Percentiles rank a stretch among this genome's conserved stretches.
Conservation (phyloP, 1,284 basidiomycete species). For the Malassezia japonica region DNA sequence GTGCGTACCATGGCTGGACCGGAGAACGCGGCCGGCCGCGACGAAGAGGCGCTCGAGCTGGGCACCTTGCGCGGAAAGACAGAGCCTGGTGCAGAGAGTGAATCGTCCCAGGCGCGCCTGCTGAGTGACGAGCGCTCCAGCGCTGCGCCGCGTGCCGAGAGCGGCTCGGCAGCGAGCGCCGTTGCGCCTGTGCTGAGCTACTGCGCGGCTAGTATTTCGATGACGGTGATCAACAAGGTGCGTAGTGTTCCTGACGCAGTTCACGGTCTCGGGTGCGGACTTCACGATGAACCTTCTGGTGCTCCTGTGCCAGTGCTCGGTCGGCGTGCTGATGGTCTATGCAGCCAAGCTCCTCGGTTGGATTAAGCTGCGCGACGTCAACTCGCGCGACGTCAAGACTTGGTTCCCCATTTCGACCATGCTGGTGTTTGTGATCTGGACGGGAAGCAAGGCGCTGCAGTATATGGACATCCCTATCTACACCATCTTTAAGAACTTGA, state of each 20-base stretch:
- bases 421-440: slow-evolving; percentile 91
- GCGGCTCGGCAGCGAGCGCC: slow-evolving; percentile 28
- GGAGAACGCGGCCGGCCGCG: not conserved
- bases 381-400: slow-evolving; percentile 70
- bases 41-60: slow-evolving; percentile 14
- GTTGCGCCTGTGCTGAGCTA: slow-evolving; percentile 76
- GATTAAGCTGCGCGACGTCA: slow-evolving; percentile 79
- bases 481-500: slow-evolving; percentile 96
- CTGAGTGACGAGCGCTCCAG: not conserved
- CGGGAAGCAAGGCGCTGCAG: slow-evolving; percentile 82
- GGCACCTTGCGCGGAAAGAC: not conserved
- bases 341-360: slow-evolving; percentile 67
- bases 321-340: slow-evolving; percentile 66
- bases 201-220: slow-evolving; percentile 85
- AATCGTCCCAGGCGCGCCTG: slow-evolving; percentile 6
- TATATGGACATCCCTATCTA: slow-evolving; percentile 49
- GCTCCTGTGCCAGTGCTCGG: slow-evolving; percentile 72
- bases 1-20: not conserved
- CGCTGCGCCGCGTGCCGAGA: not conserved
- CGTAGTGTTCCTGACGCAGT: slow-evolving; percentile 50
- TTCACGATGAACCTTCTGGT: slow-evolving; percentile 98
- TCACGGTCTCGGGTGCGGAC: slow-evolving; percentile 80
- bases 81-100: slow-evolving; percentile 8
- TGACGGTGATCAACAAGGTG: slow-evolving; percentile 90
- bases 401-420: slow-evolving; percentile 93